Conservation (phyloP, 1,284 basidiomycete genomes). For the Cyathus olla region DNA sequence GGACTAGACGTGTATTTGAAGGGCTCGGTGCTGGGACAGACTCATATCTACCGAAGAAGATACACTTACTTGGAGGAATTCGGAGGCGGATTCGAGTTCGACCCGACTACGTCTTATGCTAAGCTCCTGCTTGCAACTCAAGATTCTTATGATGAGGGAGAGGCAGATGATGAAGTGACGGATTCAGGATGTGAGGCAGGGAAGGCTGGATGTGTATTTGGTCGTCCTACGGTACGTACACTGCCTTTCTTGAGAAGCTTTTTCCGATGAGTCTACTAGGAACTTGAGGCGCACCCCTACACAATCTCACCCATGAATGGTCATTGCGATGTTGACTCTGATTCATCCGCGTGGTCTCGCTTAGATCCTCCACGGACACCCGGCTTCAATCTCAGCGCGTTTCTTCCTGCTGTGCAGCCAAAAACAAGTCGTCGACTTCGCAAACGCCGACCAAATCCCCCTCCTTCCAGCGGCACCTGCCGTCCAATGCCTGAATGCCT, state of each 20-base stretch:
- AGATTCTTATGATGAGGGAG: constrained; percentile 13
- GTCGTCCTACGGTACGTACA: too few species aligned
- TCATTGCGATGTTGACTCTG: constrained; percentile 16
- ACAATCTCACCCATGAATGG: background rate
- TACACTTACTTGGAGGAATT: constrained; percentile 37
- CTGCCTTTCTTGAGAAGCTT: too few species aligned
- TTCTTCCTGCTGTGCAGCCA: background rate
- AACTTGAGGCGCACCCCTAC: too few species aligned
- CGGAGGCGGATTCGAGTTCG: constrained; percentile 38
- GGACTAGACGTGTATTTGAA: constrained; percentile 46
- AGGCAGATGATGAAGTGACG: too few species aligned
- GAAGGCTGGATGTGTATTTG: too few species aligned
- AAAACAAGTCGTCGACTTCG: background rate
- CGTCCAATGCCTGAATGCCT: too few species aligned
- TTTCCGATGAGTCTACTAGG: too few species aligned
- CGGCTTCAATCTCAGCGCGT: background rate
- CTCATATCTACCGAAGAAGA: constrained; percentile 32
- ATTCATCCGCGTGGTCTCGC: constrained; percentile 25
- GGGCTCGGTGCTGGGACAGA: constrained; percentile 34
- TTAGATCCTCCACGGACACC: constrained; percentile 16
- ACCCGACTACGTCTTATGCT: constrained; percentile 33
- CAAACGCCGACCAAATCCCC: background rate
- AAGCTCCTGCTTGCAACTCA: constrained; percentile 11
- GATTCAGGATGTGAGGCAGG: too few species aligned
- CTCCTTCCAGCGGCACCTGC: too few species aligned